Percentiles rank a stretch among this genome's conserved stretches.
Conservation (phyloP, 352 stramenopile species). For the Phytophthora fragariae region DNA sequence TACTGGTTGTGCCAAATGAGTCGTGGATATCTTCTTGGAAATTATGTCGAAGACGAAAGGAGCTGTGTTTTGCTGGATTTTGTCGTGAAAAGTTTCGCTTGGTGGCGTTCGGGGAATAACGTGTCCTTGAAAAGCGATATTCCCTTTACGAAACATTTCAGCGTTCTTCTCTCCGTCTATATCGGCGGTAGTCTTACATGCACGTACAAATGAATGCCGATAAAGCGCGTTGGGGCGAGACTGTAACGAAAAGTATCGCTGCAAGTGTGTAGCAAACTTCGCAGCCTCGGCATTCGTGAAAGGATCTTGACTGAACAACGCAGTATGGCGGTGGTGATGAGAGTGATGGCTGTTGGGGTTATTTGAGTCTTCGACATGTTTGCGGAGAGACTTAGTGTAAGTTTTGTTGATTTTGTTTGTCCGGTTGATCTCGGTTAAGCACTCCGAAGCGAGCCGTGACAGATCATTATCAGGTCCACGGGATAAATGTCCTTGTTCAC, state of each 20-base stretch:
- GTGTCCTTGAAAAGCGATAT: constrained; percentile 59
- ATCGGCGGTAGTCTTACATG: not conserved
- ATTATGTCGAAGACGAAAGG: constrained; percentile 45
- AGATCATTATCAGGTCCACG: not conserved
- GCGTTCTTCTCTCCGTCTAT: not conserved
- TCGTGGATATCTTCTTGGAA: not conserved
- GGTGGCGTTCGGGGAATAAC: constrained; percentile 34
- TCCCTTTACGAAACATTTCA: constrained; percentile 56
- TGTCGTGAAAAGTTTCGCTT: constrained; percentile 36
- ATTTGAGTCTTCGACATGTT: constrained; percentile 12
- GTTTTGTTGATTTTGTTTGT: not conserved
- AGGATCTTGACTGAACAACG: constrained; percentile 40
- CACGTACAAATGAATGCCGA: constrained; percentile 51
- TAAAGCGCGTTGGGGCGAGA: constrained; percentile 55
- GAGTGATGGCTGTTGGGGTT: constrained; percentile 14
- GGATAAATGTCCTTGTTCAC: not conserved
- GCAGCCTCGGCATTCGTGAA: constrained; percentile 26
- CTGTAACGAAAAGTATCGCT: constrained; percentile 46
- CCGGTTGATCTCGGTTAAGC: constrained; percentile 22
- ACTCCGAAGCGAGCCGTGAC: constrained; percentile 31
- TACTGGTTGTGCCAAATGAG: not conserved
- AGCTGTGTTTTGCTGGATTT: constrained; percentile 34
- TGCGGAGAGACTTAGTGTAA: constrained; percentile 9
- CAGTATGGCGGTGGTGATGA: constrained; percentile 24
- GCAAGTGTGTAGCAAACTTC: constrained; percentile 17